These are phyloP conservation scores for Cadophora luteo-olivacea DNA, from an alignment of 2,329 filamentous ascomycete species.

Conservation along the genomic window DNA sequence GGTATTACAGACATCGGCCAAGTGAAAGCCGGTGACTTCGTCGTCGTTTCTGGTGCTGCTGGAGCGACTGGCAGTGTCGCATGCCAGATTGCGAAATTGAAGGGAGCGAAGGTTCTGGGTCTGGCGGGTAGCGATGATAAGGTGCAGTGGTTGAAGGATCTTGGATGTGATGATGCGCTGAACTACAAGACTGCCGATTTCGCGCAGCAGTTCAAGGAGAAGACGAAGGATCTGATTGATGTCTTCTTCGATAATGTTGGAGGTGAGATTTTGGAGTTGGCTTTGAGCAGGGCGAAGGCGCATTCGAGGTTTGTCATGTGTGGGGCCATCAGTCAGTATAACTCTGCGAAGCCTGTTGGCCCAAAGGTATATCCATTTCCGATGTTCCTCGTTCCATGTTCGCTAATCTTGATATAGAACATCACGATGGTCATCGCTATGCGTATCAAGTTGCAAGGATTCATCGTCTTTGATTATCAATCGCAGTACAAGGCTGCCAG, in stretches of 20 bases:
- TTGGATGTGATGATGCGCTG: conserved; percentile 71
- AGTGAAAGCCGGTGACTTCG: conserved; percentile 72
- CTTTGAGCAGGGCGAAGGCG: conserved; percentile 66
- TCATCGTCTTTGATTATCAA: conserved; percentile 74
- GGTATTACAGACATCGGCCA: conserved; percentile 73
- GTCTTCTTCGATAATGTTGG: conserved; percentile 80
- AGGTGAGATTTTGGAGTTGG: conserved; percentile 72
- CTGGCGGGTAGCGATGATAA: conserved; percentile 72
- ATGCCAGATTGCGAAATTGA: conserved; percentile 79
- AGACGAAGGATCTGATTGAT: conserved; percentile 66
- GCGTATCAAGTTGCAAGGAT: conserved; percentile 69
- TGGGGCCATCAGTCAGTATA: conserved; percentile 74
- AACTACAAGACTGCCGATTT: conserved; percentile 74
- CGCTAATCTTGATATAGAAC: conserved; percentile 47
- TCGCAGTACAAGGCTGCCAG: conserved; percentile 63
- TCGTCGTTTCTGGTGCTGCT: conserved; percentile 79
- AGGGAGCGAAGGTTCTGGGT: conserved; percentile 67
- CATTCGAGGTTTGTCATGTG: conserved; percentile 74
- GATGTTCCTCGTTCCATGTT: neutral
- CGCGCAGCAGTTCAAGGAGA: conserved; percentile 62
- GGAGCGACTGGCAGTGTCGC: conserved; percentile 80
- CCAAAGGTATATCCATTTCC: conserved; percentile 50
- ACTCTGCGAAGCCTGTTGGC: conserved; percentile 60
- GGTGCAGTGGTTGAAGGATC: conserved; percentile 68
- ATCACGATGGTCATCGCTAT: conserved; percentile 59